phyloP scores from a whole-genome alignment of 2,329 filamentous ascomycete species.

The Penicillium hordei region DNA sequence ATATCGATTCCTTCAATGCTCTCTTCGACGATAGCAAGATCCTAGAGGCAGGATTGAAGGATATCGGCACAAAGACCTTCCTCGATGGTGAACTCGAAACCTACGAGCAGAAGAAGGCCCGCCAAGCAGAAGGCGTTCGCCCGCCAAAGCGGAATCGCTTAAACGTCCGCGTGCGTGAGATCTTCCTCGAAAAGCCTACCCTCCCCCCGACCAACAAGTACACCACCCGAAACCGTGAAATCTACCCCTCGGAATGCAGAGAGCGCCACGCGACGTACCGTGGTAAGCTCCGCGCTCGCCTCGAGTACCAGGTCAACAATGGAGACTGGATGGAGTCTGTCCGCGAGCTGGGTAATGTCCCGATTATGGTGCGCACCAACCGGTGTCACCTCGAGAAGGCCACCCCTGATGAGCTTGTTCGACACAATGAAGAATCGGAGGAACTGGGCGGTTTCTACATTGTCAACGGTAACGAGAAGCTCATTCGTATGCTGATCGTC shows the following conservation, averaged over 20 bases:
- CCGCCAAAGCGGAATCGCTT: conserved; percentile 68
- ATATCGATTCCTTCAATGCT: conserved; percentile 94
- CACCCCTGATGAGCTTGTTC: conserved; percentile 77
- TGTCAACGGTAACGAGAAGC: conserved; percentile 95
- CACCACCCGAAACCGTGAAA: conserved; percentile 73
- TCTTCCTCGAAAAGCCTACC: conserved; percentile 78
- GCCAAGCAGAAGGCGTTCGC: conserved; percentile 55
- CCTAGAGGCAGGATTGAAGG: conserved; percentile 72
- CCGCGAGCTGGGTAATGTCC: conserved; percentile 82
- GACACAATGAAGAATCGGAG: conserved; percentile 90
- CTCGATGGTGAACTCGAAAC: conserved; percentile 69
- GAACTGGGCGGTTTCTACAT: conserved; percentile 96
- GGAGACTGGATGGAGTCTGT: conserved; percentile 79
- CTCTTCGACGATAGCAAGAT: conserved; percentile 74
- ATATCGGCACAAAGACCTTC: conserved; percentile 87
- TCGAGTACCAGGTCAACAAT: conserved; percentile 85
- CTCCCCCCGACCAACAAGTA: conserved; percentile 82
- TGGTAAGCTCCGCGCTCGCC: conserved; percentile 76
- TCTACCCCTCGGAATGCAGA: conserved; percentile 88
- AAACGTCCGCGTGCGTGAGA: conserved; percentile 73
- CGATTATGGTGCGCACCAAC: conserved; percentile 93
- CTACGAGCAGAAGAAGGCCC: conserved; percentile 37
- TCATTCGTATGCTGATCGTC: conserved; percentile 88
- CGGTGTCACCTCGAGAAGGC: conserved; percentile 86
- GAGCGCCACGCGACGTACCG: conserved; percentile 91